Evolutionary conservation across 2,329 filamentous ascomycete species (phyloP).

Genomic region (Tympanopsis confertula): DNA sequence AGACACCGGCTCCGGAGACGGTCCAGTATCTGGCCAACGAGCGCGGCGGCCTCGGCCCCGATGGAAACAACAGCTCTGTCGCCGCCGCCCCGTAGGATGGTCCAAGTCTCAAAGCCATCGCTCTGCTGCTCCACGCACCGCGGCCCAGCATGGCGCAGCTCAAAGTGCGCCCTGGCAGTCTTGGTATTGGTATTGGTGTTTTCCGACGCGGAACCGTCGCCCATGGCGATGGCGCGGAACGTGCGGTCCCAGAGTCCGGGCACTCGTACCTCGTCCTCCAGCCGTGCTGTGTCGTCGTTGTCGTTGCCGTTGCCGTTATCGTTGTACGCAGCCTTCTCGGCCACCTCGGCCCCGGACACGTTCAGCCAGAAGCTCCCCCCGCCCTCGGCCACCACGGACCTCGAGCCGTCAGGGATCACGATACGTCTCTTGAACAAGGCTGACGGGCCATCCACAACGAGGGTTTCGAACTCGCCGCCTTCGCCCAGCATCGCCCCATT

Average conservation of each 20-base stretch:
- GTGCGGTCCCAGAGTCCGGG: slow-evolving; percentile 52
- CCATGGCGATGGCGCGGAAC: slow-evolving; percentile 49
- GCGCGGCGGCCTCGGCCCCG: slow-evolving; percentile 31
- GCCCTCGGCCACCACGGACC: slow-evolving; percentile 47
- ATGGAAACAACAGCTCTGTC: slow-evolving; percentile 17
- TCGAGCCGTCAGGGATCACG: slow-evolving; percentile 40
- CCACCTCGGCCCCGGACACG: slow-evolving; percentile 44
- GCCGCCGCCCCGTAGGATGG: slow-evolving; percentile 7
- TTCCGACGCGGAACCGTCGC: too few relatives aligned
- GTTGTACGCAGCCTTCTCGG: slow-evolving; percentile 16
- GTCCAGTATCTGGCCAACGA: slow-evolving; percentile 31
- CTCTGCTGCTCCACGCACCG: too few relatives aligned
- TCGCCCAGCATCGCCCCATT: slow-evolving; percentile 73
- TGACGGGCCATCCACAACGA: slow-evolving; percentile 70
- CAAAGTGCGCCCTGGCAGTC: too few relatives aligned
- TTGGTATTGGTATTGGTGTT: too few relatives aligned
- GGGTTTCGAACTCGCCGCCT: slow-evolving; percentile 90
- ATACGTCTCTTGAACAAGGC: slow-evolving; percentile 65
- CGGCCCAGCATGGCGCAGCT: too few relatives aligned
- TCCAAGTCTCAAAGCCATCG: too few relatives aligned
- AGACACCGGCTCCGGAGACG: slow-evolving; percentile 23
- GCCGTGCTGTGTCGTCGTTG: slow-evolving; percentile 5
- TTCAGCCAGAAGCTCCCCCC: slow-evolving; percentile 68
- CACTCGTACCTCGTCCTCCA: slow-evolving; percentile 5
- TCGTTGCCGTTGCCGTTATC: slow-evolving; percentile 20